Evolutionary conservation across 2,329 filamentous ascomycete genomes (phyloP).

Genomic region (Nigrospora osmanthi): DNA sequence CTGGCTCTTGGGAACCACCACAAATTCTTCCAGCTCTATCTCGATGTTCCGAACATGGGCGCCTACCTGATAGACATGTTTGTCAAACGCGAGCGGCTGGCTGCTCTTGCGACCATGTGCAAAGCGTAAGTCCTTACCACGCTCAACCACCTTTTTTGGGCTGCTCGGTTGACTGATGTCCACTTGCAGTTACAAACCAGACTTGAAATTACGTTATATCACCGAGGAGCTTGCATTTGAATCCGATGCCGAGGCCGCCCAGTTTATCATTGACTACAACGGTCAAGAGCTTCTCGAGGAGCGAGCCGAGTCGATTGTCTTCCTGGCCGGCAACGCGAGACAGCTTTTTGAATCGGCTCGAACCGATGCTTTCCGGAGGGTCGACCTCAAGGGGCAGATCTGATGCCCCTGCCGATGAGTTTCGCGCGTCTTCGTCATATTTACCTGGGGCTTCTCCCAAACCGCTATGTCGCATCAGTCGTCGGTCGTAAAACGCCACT

Average conservation of each 20-base stretch:
- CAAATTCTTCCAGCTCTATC: slow-evolving; percentile 93
- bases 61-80: slow-evolving; percentile 99
- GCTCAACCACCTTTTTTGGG: neutral
- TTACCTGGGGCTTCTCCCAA: too few species aligned
- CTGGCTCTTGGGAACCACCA: slow-evolving; percentile 94
- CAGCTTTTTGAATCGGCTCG: slow-evolving; percentile 67
- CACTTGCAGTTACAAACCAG: slow-evolving; percentile 74
- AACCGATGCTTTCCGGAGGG: slow-evolving; percentile 67
- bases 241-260: slow-evolving; percentile 79
- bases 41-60: slow-evolving; percentile 92
- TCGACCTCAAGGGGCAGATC: slow-evolving; percentile 98
- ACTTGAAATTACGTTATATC: slow-evolving; percentile 82
- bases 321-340: slow-evolving; percentile 67
- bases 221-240: slow-evolving; percentile 96
- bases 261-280: slow-evolving; percentile 79
- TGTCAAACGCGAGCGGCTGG: slow-evolving; percentile 84
- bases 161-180: neutral
- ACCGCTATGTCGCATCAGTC: too few species aligned
- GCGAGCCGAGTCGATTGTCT: slow-evolving; percentile 63
- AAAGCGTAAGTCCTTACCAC: slow-evolving; percentile 68
- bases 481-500: too few species aligned
- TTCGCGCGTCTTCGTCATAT: neutral
- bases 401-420: slow-evolving; percentile 31
- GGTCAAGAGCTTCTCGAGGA: slow-evolving; percentile 72
- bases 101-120: slow-evolving; percentile 85